phyloP scores from a whole-genome alignment of 2,329 filamentous ascomycete species.

The Rosellinia necatrix region DNA sequence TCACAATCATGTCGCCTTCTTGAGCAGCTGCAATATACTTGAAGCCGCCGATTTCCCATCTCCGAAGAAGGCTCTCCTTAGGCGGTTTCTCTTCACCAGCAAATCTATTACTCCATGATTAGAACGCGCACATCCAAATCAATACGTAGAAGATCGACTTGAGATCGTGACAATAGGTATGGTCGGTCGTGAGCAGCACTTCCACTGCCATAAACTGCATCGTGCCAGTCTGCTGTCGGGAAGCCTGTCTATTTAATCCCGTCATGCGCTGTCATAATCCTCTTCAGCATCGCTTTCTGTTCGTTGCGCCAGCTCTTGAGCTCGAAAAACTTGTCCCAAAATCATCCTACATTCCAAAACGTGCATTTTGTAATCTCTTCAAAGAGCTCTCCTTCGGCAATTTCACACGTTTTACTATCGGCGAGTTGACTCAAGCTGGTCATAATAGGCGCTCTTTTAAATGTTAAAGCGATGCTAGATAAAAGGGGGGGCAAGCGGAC shows the following conservation, averaged over 20 bases:
- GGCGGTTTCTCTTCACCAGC: neutral
- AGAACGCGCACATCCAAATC: constrained; percentile 14
- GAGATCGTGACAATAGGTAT: constrained; percentile 28
- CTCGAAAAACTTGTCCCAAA: constrained; percentile 20
- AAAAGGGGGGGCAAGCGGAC: neutral
- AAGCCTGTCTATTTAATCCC: constrained; percentile 8
- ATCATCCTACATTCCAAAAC: constrained; percentile 6
- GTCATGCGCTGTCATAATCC: constrained; percentile 3
- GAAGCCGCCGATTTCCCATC: constrained; percentile 2
- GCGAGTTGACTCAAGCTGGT: constrained; percentile 1
- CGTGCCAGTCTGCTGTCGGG: constrained; percentile 15
- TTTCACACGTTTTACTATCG: constrained; percentile 4
- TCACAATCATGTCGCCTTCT: constrained; percentile 6
- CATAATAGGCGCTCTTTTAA: constrained; percentile 4
- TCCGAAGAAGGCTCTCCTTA: neutral
- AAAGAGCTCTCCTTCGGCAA: constrained; percentile 9
- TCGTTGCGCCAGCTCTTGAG: neutral
- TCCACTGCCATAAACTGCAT: constrained; percentile 25
- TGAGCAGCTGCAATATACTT: constrained; percentile 1
- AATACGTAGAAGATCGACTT: constrained; percentile 30
- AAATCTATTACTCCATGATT: constrained; percentile 13
- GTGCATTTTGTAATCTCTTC: constrained; percentile 8
- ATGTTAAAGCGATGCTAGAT: constrained; percentile 2
- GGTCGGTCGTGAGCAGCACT: constrained; percentile 8
- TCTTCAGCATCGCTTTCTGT: constrained; percentile 7